These are phyloP conservation scores for Lachnellula hyalina DNA, from an alignment of 2,329 filamentous ascomycete species.

Conservation along the genomic window DNA sequence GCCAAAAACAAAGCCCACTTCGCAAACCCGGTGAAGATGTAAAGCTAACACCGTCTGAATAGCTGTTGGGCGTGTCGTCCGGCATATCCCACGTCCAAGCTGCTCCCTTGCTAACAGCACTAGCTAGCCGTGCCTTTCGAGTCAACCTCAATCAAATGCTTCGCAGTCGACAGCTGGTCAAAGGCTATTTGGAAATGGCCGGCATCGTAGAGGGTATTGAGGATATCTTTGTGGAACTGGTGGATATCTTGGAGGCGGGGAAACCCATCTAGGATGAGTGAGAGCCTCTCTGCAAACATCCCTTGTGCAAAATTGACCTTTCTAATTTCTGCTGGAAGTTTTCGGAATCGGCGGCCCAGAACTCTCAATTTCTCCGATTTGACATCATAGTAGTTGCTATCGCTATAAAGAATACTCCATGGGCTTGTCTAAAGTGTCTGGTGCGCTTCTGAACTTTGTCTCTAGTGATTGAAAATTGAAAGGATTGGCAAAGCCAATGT, in stretches of 20 bases:
- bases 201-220: conserved; percentile 98
- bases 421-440: too few relatives aligned
- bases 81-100: conserved; percentile 96
- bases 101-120: conserved; percentile 82
- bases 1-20: too few relatives aligned
- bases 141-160: conserved; percentile 81
- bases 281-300: conserved; percentile 92
- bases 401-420: too few relatives aligned
- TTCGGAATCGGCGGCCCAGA: too few relatives aligned
- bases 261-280: conserved; percentile 85
- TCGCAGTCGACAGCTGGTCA: conserved; percentile 91
- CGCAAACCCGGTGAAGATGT: too few relatives aligned
- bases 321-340: conserved; percentile 35
- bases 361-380: too few relatives aligned
- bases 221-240: conserved; percentile 77
- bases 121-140: conserved; percentile 80
- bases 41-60: too few relatives aligned
- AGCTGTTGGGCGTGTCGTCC: conserved; percentile 28
- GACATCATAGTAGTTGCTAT: too few relatives aligned
- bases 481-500: too few relatives aligned
- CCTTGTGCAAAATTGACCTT: conserved; percentile 99
- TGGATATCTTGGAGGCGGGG: conserved; percentile 91
- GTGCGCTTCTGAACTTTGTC: too few relatives aligned
- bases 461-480: too few relatives aligned
- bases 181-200: conserved; percentile 97